phyloP scores from a whole-genome alignment of 1,139 yeast species.

The Suhomyces bolitotheri region DNA sequence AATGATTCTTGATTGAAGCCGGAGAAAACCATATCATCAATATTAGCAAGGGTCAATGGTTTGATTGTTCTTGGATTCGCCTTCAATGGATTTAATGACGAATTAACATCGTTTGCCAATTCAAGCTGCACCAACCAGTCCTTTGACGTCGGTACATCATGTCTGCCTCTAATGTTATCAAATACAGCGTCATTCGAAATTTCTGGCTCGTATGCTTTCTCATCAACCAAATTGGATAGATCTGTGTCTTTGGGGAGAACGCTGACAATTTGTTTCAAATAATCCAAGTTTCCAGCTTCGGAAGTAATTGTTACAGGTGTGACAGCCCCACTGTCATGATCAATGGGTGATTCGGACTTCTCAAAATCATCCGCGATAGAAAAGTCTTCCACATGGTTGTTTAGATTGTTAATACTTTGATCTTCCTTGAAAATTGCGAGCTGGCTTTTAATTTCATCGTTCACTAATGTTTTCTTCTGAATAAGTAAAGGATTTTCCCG shows the following conservation, averaged over 20 bases:
- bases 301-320: slow-evolving; percentile 9
- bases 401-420: slow-evolving; percentile 21
- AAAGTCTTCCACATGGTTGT: slow-evolving; percentile 32
- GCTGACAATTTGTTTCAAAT: slow-evolving; percentile 37
- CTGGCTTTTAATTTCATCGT: slow-evolving; percentile 30
- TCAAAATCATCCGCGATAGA: slow-evolving; percentile 27
- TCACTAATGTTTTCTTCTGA: slow-evolving; percentile 29
- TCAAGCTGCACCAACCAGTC: slow-evolving; percentile 68
- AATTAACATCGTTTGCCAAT: slow-evolving; percentile 54
- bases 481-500: slow-evolving; percentile 24
- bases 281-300: slow-evolving; percentile 27
- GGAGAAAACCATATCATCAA: slow-evolving; percentile 58
- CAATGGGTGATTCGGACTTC: slow-evolving; percentile 11
- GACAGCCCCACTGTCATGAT: slow-evolving; percentile 10
- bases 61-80: slow-evolving; percentile 20
- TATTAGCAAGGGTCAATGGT: slow-evolving; percentile 28
- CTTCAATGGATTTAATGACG: slow-evolving; percentile 42
- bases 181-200: slow-evolving; percentile 34
- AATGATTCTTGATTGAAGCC: slow-evolving; percentile 39
- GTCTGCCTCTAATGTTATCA: slow-evolving; percentile 31
- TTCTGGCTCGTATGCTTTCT: slow-evolving; percentile 72
- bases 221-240: slow-evolving; percentile 49
- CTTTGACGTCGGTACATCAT: slow-evolving; percentile 50
- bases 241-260: slow-evolving; percentile 33
- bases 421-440: slow-evolving; percentile 24